A percentile compares a stretch with the other conserved stretches of the same genome.
Conservation (phyloP, 139 green algal genomes). For the Chlamydomonas sphaeroides region DNA sequence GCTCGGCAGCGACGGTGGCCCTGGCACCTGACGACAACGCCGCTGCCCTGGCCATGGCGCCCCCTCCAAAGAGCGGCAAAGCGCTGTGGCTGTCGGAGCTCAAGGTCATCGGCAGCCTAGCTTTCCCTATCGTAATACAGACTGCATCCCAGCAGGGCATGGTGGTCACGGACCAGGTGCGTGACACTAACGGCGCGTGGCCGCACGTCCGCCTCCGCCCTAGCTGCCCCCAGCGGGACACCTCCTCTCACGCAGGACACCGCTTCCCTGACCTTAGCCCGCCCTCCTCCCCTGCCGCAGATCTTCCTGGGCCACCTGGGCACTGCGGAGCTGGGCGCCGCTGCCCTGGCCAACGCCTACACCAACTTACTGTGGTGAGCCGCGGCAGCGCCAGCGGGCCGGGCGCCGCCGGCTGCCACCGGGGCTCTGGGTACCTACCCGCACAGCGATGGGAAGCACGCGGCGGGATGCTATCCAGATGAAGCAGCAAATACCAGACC, state of each 20-base stretch:
- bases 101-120: not conserved
- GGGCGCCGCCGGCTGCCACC: no score
- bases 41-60: not conserved
- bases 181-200: not conserved
- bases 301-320: slow-evolving; percentile 60
- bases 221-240: no score
- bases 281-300: not conserved
- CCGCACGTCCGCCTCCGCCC: no score
- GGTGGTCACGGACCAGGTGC: slow-evolving; percentile 49
- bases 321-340: slow-evolving; percentile 49
- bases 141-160: slow-evolving; percentile 44
- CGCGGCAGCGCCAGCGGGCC: no score
- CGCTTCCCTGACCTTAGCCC: no score
- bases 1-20: not conserved
- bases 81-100: slow-evolving; percentile 14
- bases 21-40: no score
- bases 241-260: not conserved
- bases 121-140: slow-evolving; percentile 12
- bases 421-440: no score
- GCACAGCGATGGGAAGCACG: no score
- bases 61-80: no score
- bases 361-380: slow-evolving; percentile 43
- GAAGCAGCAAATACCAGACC: no score
- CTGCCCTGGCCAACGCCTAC: slow-evolving; percentile 32
- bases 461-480: no score